phyloP scores from a whole-genome alignment of 2,329 filamentous ascomycete species.

The Cladophialophora psammophila region DNA sequence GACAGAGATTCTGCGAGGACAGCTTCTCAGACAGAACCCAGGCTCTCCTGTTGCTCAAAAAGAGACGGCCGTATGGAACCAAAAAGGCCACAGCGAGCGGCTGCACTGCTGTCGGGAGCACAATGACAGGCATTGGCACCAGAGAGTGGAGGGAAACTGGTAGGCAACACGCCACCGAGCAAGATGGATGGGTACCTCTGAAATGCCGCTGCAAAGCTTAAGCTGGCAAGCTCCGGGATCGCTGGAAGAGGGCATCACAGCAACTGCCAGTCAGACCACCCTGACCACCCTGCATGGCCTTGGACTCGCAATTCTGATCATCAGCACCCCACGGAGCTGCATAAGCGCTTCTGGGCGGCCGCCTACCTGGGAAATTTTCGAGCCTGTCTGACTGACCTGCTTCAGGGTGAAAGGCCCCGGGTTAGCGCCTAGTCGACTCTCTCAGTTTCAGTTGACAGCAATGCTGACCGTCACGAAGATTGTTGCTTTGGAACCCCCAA shows the following conservation, averaged over 20 bases:
- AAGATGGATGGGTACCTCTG: slow-evolving; percentile 20
- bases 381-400: slow-evolving; percentile 27
- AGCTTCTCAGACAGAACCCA: not conserved
- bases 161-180: slow-evolving; percentile 3
- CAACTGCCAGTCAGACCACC: slow-evolving; percentile 33
- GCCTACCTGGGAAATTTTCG: slow-evolving; percentile 19
- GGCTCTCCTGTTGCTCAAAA: not conserved
- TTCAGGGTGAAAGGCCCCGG: not conserved
- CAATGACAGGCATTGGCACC: not conserved
- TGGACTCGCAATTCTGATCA: slow-evolving; percentile 13
- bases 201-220: slow-evolving; percentile 15
- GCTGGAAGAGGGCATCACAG: slow-evolving; percentile 11
- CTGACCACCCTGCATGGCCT: not conserved
- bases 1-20: not conserved
- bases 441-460: not conserved
- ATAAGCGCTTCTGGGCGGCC: slow-evolving; percentile 36
- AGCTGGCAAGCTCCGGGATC: slow-evolving; percentile 12
- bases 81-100: not conserved
- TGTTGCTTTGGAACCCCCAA: slow-evolving; percentile 8
- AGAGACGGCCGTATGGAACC: not conserved
- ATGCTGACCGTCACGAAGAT: slow-evolving; percentile 4
- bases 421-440: not conserved
- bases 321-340: slow-evolving; percentile 30
- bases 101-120: slow-evolving; percentile 1
- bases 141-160: not conserved